Evolutionary conservation across 1,284 basidiomycete genomes (phyloP).

Genomic region (Sporisorium reilianum): DNA sequence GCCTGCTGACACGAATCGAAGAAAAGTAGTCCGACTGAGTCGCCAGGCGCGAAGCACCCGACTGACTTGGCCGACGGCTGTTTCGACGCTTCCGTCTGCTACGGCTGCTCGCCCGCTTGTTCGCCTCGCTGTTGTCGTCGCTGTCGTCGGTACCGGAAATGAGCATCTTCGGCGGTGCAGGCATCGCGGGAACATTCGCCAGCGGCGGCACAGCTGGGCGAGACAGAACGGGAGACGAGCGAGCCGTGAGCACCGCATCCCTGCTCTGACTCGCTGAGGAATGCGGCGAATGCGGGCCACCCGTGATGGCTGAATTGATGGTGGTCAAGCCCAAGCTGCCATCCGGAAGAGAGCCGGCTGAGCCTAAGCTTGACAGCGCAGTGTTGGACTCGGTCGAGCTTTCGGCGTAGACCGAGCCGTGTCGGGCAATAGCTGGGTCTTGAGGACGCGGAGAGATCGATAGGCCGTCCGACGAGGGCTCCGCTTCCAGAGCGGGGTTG

Average conservation of each 20-base stretch:
- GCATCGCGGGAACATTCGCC: slow-evolving; percentile 5
- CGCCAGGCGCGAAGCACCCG: slow-evolving; percentile 7
- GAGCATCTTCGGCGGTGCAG: slow-evolving; percentile 38
- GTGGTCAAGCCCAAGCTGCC: slow-evolving; percentile 46
- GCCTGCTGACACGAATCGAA: slow-evolving; percentile 36
- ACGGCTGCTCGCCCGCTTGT: slow-evolving; percentile 10
- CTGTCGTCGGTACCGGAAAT: slow-evolving; percentile 33
- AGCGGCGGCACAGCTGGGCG: slow-evolving; percentile 23
- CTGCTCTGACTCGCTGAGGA: slow-evolving; percentile 22
- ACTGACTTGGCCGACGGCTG: slow-evolving; percentile 23
- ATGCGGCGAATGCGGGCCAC: slow-evolving; percentile 37
- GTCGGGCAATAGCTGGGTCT: slow-evolving; percentile 3
- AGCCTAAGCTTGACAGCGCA: slow-evolving; percentile 44
- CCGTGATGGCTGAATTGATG: slow-evolving; percentile 50
- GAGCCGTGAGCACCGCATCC: slow-evolving; percentile 30
- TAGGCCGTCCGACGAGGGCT: slow-evolving; percentile 20
- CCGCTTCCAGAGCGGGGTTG: slow-evolving; percentile 15
- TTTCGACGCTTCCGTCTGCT: slow-evolving; percentile 15
- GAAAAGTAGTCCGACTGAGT: slow-evolving; percentile 48
- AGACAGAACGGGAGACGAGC: slow-evolving; percentile 33
- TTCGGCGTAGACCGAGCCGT: slow-evolving; percentile 37
- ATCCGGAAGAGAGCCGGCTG: slow-evolving; percentile 35
- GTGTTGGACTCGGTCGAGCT: slow-evolving; percentile 53
- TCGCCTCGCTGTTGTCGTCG: slow-evolving; percentile 33
- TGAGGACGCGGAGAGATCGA: slow-evolving; percentile 26